Evolutionary conservation across 2,329 filamentous ascomycete genomes (phyloP), one percentile per base, ranked within the genome.

Genomic region (Phaeosphaeria sp.): DNA sequence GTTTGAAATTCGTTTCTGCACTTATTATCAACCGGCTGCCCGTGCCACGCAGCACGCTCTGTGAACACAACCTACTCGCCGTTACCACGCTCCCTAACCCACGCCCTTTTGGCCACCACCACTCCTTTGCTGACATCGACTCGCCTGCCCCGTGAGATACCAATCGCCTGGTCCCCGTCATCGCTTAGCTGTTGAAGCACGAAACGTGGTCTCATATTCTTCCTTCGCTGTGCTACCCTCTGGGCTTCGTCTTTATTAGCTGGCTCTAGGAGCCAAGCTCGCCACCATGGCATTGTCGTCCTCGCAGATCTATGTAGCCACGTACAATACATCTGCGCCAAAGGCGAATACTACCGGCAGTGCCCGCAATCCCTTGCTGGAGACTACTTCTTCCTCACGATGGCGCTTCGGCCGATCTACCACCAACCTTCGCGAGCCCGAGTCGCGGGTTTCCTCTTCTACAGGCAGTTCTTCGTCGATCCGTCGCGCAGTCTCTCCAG

Each of bases 371-470:
- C 62, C 66, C 41, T 46, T 64, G 17, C 61, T 67, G 18, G 64
- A 67, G 49, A 57, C 54, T 22, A 57, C 68, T 43, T 65, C 66
- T 9, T 66, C 65, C 17, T 76, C 71, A 50, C 72, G 74, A 71
- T 77, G 75, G 76, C 73, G 74, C 52, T 74, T 76, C 47, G 70
- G 68, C 50, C 71, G 73, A 46, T 72, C 73, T 30, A 72, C 65
- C 33, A 62, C 65, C 39, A 74, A 71, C 59, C 64, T 74, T n/a
- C 63, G 58, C 46, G 64, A 72, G n/a, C 59, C 64, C 20, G 55
- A 55, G 11, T 46, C 50, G 15, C 63, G 62, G 48, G 48, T 64
- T 20, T 23, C 59, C 10, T 60, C 59, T 22, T 42, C 44, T 20
- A 30, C 46, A 9, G 43, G 44, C 18, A 43, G 22, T 15, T 39